Conservation (phyloP, 192 early-diverging fungal species). For the Phlyctochytrium bullatum region DNA sequence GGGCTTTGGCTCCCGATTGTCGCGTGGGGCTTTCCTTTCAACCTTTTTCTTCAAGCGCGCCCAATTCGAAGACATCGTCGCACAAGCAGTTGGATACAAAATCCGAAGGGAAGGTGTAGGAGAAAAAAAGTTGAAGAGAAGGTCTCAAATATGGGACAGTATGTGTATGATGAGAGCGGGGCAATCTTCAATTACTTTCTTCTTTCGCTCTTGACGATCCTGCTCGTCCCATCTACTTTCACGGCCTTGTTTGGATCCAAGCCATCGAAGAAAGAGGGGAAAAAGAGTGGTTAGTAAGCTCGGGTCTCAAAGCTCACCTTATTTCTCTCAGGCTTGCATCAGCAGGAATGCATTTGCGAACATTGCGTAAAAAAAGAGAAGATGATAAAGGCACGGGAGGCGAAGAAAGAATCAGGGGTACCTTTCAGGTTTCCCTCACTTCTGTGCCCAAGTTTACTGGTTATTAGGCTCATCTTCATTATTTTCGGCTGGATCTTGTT, state of each 20-base stretch:
- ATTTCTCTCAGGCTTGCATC: not conserved
- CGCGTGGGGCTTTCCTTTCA: too few relatives aligned
- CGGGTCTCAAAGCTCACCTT: too few relatives aligned
- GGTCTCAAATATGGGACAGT: slow-evolving; percentile 77
- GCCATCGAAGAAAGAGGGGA: not conserved
- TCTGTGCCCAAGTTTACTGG: not conserved
- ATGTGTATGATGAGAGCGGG: slow-evolving; percentile 93
- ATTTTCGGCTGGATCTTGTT: slow-evolving; percentile 67
- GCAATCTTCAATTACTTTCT: slow-evolving; percentile 95
- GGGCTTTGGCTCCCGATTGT: too few relatives aligned
- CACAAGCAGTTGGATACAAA: too few relatives aligned
- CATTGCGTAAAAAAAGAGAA: not conserved
- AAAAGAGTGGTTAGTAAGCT: slow-evolving; percentile 3
- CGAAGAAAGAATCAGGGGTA: not conserved
- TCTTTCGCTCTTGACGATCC: slow-evolving; percentile 75
- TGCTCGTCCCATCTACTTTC: slow-evolving; percentile 72
- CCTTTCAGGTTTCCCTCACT: not conserved
- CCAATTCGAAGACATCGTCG: too few relatives aligned
- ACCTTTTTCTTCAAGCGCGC: too few relatives aligned
- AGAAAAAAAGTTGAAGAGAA: too few relatives aligned
- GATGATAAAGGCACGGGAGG: not conserved
- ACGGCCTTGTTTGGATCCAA: not conserved
- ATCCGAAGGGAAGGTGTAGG: too few relatives aligned
- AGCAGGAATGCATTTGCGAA: not conserved
- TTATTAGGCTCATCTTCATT: slow-evolving; percentile 36